Evolutionary conservation across 495 filamentous ascomycete genomes (phyloP).

Genomic region (Copromyces sp.): DNA sequence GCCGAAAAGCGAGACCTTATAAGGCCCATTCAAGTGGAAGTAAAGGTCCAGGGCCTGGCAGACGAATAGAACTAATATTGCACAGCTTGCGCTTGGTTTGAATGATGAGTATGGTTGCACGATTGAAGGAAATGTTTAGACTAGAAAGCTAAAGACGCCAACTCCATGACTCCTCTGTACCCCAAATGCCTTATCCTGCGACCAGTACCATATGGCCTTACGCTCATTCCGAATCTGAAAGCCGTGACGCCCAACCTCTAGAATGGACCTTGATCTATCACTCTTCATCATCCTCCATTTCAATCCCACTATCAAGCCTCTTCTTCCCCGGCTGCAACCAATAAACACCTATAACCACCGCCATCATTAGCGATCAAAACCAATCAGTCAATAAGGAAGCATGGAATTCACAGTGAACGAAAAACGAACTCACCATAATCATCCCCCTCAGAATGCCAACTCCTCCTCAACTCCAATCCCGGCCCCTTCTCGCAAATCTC

Average conservation of each 20-base stretch:
- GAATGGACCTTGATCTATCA: background rate
- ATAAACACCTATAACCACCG: slow-evolving; percentile 1
- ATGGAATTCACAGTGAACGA: background rate
- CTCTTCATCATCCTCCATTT: background rate
- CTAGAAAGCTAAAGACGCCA: background rate
- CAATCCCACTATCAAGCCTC: slow-evolving; percentile 6
- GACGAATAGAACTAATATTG: background rate
- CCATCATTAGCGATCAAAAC: background rate
- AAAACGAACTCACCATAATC: slow-evolving; percentile 2
- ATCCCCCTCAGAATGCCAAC: slow-evolving; percentile 3
- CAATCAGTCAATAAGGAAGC: background rate
- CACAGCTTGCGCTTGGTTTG: background rate
- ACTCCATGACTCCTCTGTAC: background rate
- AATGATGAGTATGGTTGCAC: background rate
- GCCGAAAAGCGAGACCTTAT: background rate
- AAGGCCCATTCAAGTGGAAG: background rate
- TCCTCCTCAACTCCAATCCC: slow-evolving; percentile 1
- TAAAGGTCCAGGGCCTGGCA: background rate
- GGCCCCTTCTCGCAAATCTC: background rate
- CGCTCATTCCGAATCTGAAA: background rate
- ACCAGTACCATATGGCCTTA: background rate
- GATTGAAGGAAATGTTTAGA: background rate
- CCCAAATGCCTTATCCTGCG: background rate
- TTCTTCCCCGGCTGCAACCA: slow-evolving; percentile 5
- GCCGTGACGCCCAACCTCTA: background rate